Conservation (phyloP, 2,329 filamentous ascomycete species). For the Diaporthe destruens region DNA sequence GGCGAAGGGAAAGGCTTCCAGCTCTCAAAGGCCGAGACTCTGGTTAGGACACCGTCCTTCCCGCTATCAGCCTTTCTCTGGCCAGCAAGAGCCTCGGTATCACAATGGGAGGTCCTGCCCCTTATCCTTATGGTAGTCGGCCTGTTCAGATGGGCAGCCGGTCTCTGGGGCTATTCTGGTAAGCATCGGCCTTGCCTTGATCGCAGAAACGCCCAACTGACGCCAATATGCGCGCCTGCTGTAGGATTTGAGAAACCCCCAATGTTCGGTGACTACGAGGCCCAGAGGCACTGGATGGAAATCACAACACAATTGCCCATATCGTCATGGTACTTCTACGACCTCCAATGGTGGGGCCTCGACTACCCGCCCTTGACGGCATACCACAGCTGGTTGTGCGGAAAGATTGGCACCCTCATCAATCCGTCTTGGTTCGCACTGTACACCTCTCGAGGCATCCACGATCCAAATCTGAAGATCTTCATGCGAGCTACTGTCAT, state of each 20-base stretch:
- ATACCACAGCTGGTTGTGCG: slow-evolving; percentile 97
- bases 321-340: slow-evolving; percentile 98
- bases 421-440: slow-evolving; percentile 90
- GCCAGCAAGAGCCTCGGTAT: slow-evolving; percentile 85
- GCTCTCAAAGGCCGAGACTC: slow-evolving; percentile 55
- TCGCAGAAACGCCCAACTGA: slow-evolving; percentile 2
- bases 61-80: slow-evolving; percentile 95
- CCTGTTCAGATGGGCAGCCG: slow-evolving; percentile 91
- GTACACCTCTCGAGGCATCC: slow-evolving; percentile 82
- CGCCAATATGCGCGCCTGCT: slow-evolving; percentile 34
- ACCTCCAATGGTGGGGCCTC: slow-evolving; percentile 96
- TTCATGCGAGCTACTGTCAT: slow-evolving; percentile 97
- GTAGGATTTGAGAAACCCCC: slow-evolving; percentile 83
- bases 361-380: slow-evolving; percentile 98
- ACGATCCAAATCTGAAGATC: slow-evolving; percentile 85
- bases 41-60: slow-evolving; percentile 77
- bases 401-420: slow-evolving; percentile 84
- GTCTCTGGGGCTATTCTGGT: slow-evolving; percentile 97
- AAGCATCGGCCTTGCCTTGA: slow-evolving; percentile 45
- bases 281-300: slow-evolving; percentile 99
- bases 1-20: slow-evolving; percentile 51
- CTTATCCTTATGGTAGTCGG: slow-evolving; percentile 90
- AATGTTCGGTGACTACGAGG: slow-evolving; percentile 97
- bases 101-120: slow-evolving; percentile 93
- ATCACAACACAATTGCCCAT: slow-evolving; percentile 89